Percentiles rank a stretch among this genome's conserved stretches.
phyloP scores from a whole-genome alignment of 805 yeast genomes.

The Candida pseudofarinosa region DNA sequence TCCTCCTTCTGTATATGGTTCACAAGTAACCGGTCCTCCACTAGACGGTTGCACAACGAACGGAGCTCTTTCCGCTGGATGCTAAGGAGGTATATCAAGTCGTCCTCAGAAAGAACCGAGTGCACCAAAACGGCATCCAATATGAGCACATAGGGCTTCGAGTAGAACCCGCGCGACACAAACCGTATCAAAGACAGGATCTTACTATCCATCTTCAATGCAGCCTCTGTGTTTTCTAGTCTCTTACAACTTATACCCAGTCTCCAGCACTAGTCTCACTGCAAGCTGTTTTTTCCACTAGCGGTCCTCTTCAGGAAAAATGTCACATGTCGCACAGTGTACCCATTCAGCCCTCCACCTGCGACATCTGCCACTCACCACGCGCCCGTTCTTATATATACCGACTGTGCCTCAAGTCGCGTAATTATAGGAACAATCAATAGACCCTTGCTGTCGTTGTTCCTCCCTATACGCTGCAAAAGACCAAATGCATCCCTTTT shows the following conservation, averaged over 20 bases:
- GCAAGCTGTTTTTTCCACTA: no score
- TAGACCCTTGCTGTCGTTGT: no score
- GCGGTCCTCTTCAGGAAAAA: neutral
- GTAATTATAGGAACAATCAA: no score
- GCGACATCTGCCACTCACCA: neutral
- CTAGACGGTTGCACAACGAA: conserved; percentile 70
- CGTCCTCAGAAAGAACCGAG: conserved; percentile 90
- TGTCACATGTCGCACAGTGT: neutral
- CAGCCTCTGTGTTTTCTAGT: no score
- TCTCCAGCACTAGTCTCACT: no score
- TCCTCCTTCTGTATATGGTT: conserved; percentile 62
- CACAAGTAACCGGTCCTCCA: conserved; percentile 78
- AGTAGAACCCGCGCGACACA: conserved; percentile 84
- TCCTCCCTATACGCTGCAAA: no score
- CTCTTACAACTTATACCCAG: neutral
- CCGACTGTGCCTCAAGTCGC: neutral
- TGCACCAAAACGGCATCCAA: conserved; percentile 86
- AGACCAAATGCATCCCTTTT: no score
- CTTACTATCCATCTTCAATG: conserved; percentile 40
- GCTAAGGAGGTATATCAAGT: conserved; percentile 73
- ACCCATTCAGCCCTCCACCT: no score
- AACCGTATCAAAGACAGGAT: conserved; percentile 60
- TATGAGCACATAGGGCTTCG: conserved; percentile 75
- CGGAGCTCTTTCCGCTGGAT: conserved; percentile 85
- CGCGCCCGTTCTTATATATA: neutral